Evolutionary conservation across 768 basidiomycete species (phyloP).

Genomic region (Leccinum subgranulosum): DNA sequence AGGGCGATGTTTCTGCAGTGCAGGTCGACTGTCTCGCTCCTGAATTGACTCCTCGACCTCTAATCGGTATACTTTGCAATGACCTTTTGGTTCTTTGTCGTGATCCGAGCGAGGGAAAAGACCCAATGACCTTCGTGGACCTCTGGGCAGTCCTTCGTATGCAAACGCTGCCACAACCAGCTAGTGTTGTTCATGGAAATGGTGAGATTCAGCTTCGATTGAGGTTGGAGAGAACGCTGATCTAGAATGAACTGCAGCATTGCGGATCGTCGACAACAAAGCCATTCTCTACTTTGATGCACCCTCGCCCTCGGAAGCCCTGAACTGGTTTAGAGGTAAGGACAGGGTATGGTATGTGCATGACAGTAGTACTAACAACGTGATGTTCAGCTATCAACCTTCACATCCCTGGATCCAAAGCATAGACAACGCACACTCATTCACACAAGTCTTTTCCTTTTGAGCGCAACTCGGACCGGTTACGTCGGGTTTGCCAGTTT

Average conservation of each 20-base stretch:
- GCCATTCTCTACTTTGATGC: conserved; percentile 89
- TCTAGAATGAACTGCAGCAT: conserved; percentile 41
- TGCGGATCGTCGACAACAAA: conserved; percentile 89
- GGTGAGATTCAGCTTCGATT: conserved; percentile 39
- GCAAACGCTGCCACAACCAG: conserved; percentile 90
- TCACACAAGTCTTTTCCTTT: conserved; percentile 1
- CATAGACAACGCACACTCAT: conserved; percentile 38
- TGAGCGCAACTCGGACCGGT: conserved; percentile 2
- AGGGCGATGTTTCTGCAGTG: conserved; percentile 74
- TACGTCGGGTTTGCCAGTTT: conserved; percentile 3
- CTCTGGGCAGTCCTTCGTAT: conserved; percentile 96
- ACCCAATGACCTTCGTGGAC: conserved; percentile 73
- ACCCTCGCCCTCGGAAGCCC: conserved; percentile 76
- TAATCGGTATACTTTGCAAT: conserved; percentile 85
- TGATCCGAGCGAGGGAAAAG: conserved; percentile 78
- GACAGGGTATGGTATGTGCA: conserved; percentile 7
- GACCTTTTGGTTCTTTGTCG: conserved; percentile 91
- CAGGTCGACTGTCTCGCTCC: conserved; percentile 91
- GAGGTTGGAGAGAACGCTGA: conserved; percentile 5
- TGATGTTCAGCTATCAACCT: conserved; percentile 71
- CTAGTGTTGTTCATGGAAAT: conserved; percentile 86
- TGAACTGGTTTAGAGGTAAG: conserved; percentile 88
- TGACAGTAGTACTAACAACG: conserved; percentile 4
- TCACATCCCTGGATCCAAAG: conserved; percentile 81
- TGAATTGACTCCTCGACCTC: conserved; percentile 74